Percentiles rank a stretch among this genome's conserved stretches.
phyloP scores from a whole-genome alignment of 495 filamentous ascomycete species.

The Neurospora sp. region DNA sequence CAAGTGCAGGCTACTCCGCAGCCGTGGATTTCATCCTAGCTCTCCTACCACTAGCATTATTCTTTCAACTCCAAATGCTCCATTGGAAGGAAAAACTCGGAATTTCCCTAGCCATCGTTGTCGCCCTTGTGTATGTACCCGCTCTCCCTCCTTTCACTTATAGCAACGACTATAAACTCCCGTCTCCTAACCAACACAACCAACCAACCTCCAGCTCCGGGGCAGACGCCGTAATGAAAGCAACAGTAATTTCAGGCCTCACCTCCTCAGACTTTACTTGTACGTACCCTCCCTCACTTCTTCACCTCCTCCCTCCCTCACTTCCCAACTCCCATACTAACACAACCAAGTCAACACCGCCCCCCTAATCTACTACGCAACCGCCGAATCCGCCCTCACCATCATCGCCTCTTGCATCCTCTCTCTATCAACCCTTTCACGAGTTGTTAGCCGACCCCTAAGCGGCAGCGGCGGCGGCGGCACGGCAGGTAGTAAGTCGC shows the following conservation, averaged over 20 bases:
- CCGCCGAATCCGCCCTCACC: constrained; percentile 24
- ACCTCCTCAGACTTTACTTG: constrained; percentile 18
- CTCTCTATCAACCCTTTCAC: constrained; percentile 24
- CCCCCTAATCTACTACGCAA: constrained; percentile 21
- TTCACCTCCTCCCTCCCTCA: not conserved
- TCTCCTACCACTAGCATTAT: constrained; percentile 23
- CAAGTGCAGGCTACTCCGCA: constrained; percentile 20
- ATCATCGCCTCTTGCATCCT: constrained; percentile 30
- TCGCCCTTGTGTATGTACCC: constrained; percentile 27
- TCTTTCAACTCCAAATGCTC: constrained; percentile 23
- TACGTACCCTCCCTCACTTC: not conserved
- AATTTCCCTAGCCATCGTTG: constrained; percentile 29
- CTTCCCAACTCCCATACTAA: not conserved
- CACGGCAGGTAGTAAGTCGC: constrained; percentile 1
- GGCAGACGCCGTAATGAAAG: constrained; percentile 20
- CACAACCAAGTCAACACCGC: constrained; percentile 11
- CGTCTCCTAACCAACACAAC: not conserved
- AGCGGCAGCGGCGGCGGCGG: too few species aligned
- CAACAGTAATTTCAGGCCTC: constrained; percentile 16
- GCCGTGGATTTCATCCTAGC: constrained; percentile 27
- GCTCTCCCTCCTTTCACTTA: not conserved
- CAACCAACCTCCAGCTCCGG: constrained; percentile 14
- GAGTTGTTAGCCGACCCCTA: not conserved
- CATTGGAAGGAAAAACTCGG: constrained; percentile 27
- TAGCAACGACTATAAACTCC: not conserved